Evolutionary conservation across 148 eudicot species (phyloP).

Genomic region (Polygonum aviculare): DNA sequence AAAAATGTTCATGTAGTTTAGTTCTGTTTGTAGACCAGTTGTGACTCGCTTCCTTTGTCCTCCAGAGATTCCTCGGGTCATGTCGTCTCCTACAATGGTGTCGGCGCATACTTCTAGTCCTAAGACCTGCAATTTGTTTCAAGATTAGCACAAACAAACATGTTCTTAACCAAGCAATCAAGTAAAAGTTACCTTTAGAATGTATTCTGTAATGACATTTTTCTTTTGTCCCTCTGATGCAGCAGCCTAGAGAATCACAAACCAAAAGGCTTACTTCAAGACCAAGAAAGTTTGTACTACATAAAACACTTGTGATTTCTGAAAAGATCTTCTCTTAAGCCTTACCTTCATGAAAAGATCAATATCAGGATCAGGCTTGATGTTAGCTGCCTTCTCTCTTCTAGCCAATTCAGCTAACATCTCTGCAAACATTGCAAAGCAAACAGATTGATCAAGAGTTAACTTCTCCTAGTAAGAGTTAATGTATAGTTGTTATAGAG

Average conservation of each 20-base stretch:
- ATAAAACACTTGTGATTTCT: too few relatives aligned
- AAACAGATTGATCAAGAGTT: background rate
- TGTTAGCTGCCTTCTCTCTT: slow-evolving; percentile 36
- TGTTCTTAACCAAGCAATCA: background rate
- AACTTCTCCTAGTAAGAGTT: background rate
- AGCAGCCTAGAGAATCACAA: slow-evolving; percentile 15
- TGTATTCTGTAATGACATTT: slow-evolving; percentile 21
- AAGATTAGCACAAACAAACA: background rate
- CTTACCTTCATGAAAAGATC: slow-evolving; percentile 45
- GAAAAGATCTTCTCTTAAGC: background rate
- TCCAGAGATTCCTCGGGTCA: slow-evolving; percentile 44
- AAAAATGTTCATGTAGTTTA: background rate
- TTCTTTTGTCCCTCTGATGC: slow-evolving; percentile 24
- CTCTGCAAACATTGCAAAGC: slow-evolving; percentile 9
- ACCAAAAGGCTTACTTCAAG: background rate
- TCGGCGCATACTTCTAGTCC: slow-evolving; percentile 41
- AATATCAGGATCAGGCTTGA: slow-evolving; percentile 36
- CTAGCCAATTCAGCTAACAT: slow-evolving; percentile 35
- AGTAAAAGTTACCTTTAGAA: slow-evolving; percentile 20
- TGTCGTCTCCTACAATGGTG: slow-evolving; percentile 32
- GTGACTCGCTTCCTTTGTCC: slow-evolving; percentile 44
- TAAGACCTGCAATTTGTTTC: slow-evolving; percentile 14
- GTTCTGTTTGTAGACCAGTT: slow-evolving; percentile 19
- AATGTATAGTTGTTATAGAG: background rate
- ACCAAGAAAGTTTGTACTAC: background rate